Conservation (phyloP, 495 filamentous ascomycete species). For the Penicillium dipodomyicola region DNA sequence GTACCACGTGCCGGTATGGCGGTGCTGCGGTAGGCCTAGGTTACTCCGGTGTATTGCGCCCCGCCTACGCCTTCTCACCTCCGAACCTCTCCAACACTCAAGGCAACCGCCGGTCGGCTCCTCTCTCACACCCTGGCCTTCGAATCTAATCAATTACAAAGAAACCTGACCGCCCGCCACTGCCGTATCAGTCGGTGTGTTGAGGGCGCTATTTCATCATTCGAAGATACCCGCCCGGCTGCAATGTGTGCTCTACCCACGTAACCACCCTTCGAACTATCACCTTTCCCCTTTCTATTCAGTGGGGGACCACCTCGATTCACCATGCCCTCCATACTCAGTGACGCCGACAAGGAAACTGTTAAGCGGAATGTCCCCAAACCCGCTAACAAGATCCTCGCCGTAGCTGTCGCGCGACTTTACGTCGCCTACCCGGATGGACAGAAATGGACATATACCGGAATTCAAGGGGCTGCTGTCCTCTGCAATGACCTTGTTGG, state of each 20-base stretch:
- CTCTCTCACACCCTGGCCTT: constrained; percentile 15
- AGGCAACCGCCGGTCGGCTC: constrained; percentile 34
- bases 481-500: constrained; percentile 92
- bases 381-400: constrained; percentile 90
- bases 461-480: constrained; percentile 89
- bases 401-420: constrained; percentile 87
- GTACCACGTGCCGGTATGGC: constrained; percentile 26
- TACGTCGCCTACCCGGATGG: constrained; percentile 89
- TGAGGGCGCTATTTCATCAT: constrained; percentile 14
- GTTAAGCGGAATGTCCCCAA: constrained; percentile 91
- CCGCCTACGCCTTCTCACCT: constrained; percentile 18
- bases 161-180: background rate
- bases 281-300: constrained; percentile 7
- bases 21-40: constrained; percentile 18
- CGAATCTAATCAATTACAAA: background rate
- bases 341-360: constrained; percentile 86
- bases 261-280: constrained; percentile 14
- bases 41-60: constrained; percentile 22
- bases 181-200: constrained; percentile 16
- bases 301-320: constrained; percentile 14
- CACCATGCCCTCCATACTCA: constrained; percentile 83
- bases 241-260: constrained; percentile 35
- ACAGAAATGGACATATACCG: constrained; percentile 89
- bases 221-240: constrained; percentile 19
- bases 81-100: constrained; percentile 17